Evolutionary conservation across 768 basidiomycete genomes (phyloP).

Genomic region (Mycena vulgaris): DNA sequence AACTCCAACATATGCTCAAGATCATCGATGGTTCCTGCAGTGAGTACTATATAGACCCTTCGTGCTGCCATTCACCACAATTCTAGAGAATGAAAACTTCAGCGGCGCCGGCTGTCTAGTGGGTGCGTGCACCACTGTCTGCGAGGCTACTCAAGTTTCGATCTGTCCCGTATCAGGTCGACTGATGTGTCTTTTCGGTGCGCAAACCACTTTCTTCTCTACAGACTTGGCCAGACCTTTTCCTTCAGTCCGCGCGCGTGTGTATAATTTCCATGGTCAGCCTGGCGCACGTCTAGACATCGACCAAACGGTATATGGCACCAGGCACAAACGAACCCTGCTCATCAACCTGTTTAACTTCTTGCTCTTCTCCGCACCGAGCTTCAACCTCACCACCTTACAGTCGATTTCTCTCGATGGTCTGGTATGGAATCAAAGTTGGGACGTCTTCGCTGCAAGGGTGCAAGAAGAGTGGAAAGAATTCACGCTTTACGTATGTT

Average conservation of each 20-base stretch:
- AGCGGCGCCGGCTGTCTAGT: constrained; percentile 43
- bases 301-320: constrained; percentile 58
- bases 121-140: constrained; percentile 38
- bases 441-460: constrained; percentile 60
- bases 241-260: constrained; percentile 53
- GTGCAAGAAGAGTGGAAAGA: constrained; percentile 67
- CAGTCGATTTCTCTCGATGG: constrained; percentile 66
- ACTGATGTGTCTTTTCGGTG: constrained; percentile 62
- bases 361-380: constrained; percentile 66
- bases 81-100: constrained; percentile 27
- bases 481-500: constrained; percentile 69
- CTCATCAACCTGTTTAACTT: constrained; percentile 57
- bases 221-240: too few species aligned
- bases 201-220: too few species aligned
- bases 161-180: constrained; percentile 47
- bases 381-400: constrained; percentile 60
- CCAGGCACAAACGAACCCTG: constrained; percentile 48
- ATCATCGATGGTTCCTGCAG: constrained; percentile 50
- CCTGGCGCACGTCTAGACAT: constrained; percentile 61
- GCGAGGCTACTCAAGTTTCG: neutral
- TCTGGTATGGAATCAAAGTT: constrained; percentile 56
- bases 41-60: neutral
- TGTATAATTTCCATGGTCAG: constrained; percentile 65
- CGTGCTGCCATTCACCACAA: neutral
- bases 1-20: constrained; percentile 55